Conservation (phyloP, 495 filamentous ascomycete species). For the Trichodelitschia bisporula region DNA sequence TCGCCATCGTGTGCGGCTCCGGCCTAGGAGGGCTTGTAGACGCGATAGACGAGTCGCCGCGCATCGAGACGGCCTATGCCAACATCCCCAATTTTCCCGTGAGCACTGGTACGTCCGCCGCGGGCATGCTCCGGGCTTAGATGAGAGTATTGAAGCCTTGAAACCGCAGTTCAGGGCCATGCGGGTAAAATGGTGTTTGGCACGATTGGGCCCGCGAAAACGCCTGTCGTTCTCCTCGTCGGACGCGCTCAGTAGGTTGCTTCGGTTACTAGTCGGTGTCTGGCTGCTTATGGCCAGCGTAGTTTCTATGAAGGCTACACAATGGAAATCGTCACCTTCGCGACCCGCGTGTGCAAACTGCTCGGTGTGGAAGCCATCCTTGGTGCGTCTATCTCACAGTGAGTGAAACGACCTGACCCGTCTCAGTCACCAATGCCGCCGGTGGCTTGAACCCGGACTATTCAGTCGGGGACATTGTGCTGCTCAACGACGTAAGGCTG, state of each 20-base stretch:
- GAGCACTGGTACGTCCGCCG: conserved; percentile 28
- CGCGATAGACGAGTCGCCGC: conserved; percentile 26
- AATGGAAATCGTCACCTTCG: conserved; percentile 42
- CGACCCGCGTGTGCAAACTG: conserved; percentile 42
- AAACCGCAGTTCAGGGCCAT: conserved; percentile 34
- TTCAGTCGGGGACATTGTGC: conserved; percentile 44
- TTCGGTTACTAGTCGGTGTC: neutral
- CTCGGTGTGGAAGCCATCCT: conserved; percentile 40
- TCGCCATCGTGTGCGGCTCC: conserved; percentile 53
- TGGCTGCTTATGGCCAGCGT: conserved; percentile 1
- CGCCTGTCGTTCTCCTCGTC: conserved; percentile 45
- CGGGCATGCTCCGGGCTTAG: neutral
- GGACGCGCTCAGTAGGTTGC: conserved; percentile 47
- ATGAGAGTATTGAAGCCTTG: neutral
- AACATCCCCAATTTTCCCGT: conserved; percentile 41
- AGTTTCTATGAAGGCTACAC: conserved; percentile 62
- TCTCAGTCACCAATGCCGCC: conserved; percentile 53
- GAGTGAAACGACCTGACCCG: no score
- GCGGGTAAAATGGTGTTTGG: conserved; percentile 54
- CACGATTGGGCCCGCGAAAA: conserved; percentile 24
- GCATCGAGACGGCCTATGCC: conserved; percentile 32
- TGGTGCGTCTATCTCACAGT: no score
- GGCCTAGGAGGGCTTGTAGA: conserved; percentile 42
- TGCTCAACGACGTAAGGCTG: conserved; percentile 43
- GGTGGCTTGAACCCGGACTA: conserved; percentile 47